A percentile compares a stretch with the other conserved stretches of the same genome.
Evolutionary conservation across 192 early-diverging fungal species (phyloP).

Genomic region (Coemansia sp.): DNA sequence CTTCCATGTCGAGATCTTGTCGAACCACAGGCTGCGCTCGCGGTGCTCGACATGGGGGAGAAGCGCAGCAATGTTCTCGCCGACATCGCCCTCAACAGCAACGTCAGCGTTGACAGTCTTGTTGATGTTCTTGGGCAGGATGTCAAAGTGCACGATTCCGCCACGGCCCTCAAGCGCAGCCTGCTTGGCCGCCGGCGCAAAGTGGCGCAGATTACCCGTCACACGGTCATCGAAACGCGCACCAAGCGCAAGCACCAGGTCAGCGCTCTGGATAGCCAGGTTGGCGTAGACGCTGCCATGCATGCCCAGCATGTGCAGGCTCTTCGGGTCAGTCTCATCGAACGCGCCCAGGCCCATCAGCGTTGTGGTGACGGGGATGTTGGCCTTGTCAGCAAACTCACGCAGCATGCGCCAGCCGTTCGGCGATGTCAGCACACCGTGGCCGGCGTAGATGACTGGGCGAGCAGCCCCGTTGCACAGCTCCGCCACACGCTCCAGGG

Average conservation of each 20-base stretch:
- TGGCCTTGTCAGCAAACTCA: constrained; percentile 80
- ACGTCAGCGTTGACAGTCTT: constrained; percentile 90
- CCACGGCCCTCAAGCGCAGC: constrained; percentile 85
- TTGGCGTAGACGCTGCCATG: constrained; percentile 98
- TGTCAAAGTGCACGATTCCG: constrained; percentile 98
- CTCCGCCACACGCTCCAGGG: constrained; percentile 72
- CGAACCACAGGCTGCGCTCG: constrained; percentile 82
- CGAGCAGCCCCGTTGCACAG: constrained; percentile 84
- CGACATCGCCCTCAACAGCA: constrained; percentile 94
- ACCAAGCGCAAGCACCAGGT: constrained; percentile 91
- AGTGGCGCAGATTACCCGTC: constrained; percentile 84
- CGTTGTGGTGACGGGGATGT: constrained; percentile 98
- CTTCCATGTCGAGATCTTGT: constrained; percentile 84
- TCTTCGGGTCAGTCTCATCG: constrained; percentile 86
- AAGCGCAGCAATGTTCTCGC: constrained; percentile 78
- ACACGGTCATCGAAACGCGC: constrained; percentile 99
- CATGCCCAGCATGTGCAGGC: constrained; percentile 99
- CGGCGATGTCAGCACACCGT: constrained; percentile 79
- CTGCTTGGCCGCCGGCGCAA: constrained; percentile 89
- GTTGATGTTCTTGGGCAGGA: constrained; percentile 99
- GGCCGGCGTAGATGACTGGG: constrained; percentile 95
- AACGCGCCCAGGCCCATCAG: constrained; percentile 89
- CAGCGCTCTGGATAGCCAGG: constrained; percentile 95
- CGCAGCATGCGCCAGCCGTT: constrained; percentile 80
- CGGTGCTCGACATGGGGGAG: constrained; percentile 73